Base-by-base conservation (phyloP, 73 alveolate species). In the Paramecium primaurelia region DNA sequence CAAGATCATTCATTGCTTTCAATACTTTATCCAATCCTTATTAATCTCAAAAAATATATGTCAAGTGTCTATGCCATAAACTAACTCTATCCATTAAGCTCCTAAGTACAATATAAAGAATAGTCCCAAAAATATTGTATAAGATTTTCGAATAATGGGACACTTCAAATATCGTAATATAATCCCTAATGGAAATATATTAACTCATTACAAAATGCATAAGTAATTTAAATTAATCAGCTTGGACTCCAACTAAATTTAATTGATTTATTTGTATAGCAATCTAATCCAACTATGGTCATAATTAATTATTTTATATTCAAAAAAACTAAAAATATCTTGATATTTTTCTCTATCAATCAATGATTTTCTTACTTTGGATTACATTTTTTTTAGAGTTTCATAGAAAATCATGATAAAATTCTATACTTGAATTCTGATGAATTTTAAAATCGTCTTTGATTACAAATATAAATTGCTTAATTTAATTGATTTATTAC, bases 11-110 rank as follows among this genome's bases (percentile, higher is more conserved):
- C 68, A 73, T 73, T 1, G 68, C 68, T 73, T 37, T 73, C 2
- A 4, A 37, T n/a, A 73, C 87, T n/a, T 38, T 73, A 38, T 73
- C 68, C 87, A 68, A 73, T 73, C n/a, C n/a, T n/a, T 3, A 20
- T 37, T 10, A 8, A 26, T 45, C 16, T 25, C 51, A 34, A 1
- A 5, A 80, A 10, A 44, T 80, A 80, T 42, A 80, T 80, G 26
- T 10, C 18, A 8, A 80, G 9, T 10, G 91, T 80, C 26, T 42
- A 18, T 12, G 58, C 58, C 44, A 80, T 12, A 18, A 18, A 45
- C 91, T 32, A 45, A 80, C 20, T 36, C 30, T 18, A 80, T 80
- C 77, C 91, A 45, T 45, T 40, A 44, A 8, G 90, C 90, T 18
- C 90, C 75, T 22, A 80, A 49, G 14, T 45, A 80, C 38, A 45